phyloP scores from a whole-genome alignment of 1,139 yeast species.

The Sporopachydermia cereana region DNA sequence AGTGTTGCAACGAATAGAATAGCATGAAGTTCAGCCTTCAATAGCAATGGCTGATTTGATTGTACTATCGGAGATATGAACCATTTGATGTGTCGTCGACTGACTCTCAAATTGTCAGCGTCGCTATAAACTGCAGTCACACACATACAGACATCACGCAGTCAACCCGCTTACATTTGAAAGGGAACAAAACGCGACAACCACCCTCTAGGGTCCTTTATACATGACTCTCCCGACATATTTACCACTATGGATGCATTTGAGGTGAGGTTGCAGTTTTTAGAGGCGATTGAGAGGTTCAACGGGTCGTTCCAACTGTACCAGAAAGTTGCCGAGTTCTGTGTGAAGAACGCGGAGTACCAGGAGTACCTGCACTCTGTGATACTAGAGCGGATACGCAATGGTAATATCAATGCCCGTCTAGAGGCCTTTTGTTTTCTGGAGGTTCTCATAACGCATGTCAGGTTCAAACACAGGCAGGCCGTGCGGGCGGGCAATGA shows the following conservation, averaged over 20 bases:
- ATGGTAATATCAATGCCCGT: slow-evolving; percentile 39
- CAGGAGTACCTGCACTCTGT: slow-evolving; percentile 67
- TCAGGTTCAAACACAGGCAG: slow-evolving; percentile 10
- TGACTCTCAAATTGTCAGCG: too few relatives aligned
- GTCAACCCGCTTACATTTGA: too few relatives aligned
- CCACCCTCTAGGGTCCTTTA: too few relatives aligned
- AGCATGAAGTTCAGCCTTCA: too few relatives aligned
- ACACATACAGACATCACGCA: too few relatives aligned
- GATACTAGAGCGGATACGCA: slow-evolving; percentile 54
- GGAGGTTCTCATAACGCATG: slow-evolving; percentile 40
- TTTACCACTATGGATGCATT: slow-evolving; percentile 76
- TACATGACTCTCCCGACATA: too few relatives aligned
- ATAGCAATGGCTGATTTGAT: too few relatives aligned
- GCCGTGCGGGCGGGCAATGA: slow-evolving; percentile 20
- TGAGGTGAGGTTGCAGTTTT: slow-evolving; percentile 62
- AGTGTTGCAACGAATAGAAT: too few relatives aligned
- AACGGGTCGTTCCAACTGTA: slow-evolving; percentile 53
- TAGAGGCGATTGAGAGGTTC: slow-evolving; percentile 45
- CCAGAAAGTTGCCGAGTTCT: slow-evolving; percentile 45
- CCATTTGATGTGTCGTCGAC: too few relatives aligned
- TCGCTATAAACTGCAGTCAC: too few relatives aligned
- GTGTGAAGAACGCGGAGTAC: slow-evolving; percentile 45
- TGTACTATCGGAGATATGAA: too few relatives aligned
- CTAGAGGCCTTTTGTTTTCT: slow-evolving; percentile 59
- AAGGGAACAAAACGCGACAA: too few relatives aligned